phyloP scores from a whole-genome alignment of 306 rosid species.

The Medicago lupulina region DNA sequence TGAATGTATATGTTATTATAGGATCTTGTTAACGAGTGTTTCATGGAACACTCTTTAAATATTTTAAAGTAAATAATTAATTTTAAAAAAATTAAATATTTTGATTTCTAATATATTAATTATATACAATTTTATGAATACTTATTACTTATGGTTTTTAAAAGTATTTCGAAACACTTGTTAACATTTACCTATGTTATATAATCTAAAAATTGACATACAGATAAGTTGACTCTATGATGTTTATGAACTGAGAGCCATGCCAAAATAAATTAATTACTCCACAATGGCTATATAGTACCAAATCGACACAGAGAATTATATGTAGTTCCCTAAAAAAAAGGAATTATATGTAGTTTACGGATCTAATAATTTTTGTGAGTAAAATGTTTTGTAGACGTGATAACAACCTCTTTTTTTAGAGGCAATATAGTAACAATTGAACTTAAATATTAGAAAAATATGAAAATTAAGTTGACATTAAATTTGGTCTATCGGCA shows the following conservation, averaged over 20 bases:
- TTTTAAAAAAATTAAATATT: no score
- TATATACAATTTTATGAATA: no score
- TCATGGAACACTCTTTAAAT: no score
- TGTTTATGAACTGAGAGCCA: neutral
- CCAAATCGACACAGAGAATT: constrained; percentile 25
- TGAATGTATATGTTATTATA: no score
- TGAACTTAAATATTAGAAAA: neutral
- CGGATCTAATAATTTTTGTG: constrained; percentile 10
- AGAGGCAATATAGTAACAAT: neutral
- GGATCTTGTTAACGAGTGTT: no score
- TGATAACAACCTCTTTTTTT: neutral
- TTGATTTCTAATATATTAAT: no score
- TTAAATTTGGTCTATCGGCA: neutral
- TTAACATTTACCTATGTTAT: no score
- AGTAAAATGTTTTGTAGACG: neutral
- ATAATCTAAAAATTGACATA: neutral
- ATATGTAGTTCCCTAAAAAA: constrained; percentile 6
- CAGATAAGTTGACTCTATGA: constrained; percentile 38
- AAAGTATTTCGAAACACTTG: no score
- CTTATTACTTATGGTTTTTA: no score
- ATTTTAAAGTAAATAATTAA: no score
- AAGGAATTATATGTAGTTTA: constrained; percentile 6
- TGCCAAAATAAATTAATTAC: constrained; percentile 12
- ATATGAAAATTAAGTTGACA: neutral
- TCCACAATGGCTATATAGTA: neutral